These are phyloP conservation scores for Nigrospora oryzae DNA, from an alignment of 2,329 filamentous ascomycete genomes.

Conservation along the genomic window DNA sequence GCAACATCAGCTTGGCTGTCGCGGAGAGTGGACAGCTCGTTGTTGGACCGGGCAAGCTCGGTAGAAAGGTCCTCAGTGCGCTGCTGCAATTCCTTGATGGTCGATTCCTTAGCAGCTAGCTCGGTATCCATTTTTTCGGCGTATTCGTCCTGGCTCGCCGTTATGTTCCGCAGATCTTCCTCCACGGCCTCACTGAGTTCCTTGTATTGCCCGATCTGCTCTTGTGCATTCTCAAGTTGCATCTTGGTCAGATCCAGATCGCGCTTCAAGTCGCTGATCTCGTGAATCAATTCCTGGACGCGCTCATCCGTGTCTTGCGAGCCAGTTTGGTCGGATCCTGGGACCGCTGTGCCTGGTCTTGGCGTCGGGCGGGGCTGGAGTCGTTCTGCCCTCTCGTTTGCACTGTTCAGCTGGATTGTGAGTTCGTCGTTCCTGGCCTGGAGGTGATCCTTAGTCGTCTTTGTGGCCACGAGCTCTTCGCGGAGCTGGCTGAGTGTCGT, in stretches of 20 bases:
- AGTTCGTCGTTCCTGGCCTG: constrained; percentile 85
- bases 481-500: constrained; percentile 70
- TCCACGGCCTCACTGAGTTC: constrained; percentile 80
- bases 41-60: constrained; percentile 75
- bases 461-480: constrained; percentile 77
- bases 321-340: constrained; percentile 29
- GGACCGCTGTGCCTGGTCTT: constrained; percentile 35
- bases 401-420: constrained; percentile 76
- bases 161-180: constrained; percentile 74
- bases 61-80: constrained; percentile 74
- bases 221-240: constrained; percentile 73
- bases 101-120: constrained; percentile 68
- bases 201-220: constrained; percentile 81
- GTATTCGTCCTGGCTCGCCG: constrained; percentile 76
- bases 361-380: constrained; percentile 73
- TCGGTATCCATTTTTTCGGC: constrained; percentile 75
- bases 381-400: constrained; percentile 77
- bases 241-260: constrained; percentile 74
- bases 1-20: constrained; percentile 70
- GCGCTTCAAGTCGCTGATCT: constrained; percentile 79
- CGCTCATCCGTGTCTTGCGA: constrained; percentile 47
- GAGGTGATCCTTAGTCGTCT: constrained; percentile 82
- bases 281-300: constrained; percentile 72
- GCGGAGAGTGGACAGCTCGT: constrained; percentile 70
- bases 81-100: constrained; percentile 73